Evolutionary conservation across 2,329 filamentous ascomycete genomes (phyloP), one percentile per base, ranked within the genome.

Genomic region (Fusarium scirpi): DNA sequence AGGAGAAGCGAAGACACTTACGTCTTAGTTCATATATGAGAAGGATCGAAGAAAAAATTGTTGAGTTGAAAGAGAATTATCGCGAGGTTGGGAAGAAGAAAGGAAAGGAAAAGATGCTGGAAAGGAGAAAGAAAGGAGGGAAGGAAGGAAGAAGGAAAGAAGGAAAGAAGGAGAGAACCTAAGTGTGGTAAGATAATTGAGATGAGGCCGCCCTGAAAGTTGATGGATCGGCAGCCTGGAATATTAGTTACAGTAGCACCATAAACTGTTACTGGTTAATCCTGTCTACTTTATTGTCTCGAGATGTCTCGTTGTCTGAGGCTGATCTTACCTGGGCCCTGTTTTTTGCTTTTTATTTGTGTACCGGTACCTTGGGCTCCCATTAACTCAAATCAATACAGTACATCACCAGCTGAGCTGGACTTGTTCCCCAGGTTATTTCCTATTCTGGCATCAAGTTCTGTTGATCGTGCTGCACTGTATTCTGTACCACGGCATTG

Each of bases 121-220:
- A 51, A 43, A 41, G 29, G 25, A 47, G 51, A 27, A 43, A 40
- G 52, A 67, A 24, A 52, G 45, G 56, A 41, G 61, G 45, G 46
- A 41, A 30, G 27, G 24, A 45, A 43, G 51, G 20, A 52, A 41
- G 56, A 41, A 52, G 38, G 46, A 41, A 30, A 43, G 51, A 24
- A 52, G 45, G 56, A 41, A 52, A 41, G 46, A 41, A 30, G 29
- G 29, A 30, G 29, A 30, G 29, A 30, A 12, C 12, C 29, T 30
- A 38, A 38, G 34, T 38, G 41, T 49, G 59, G 68, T 64, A 58
- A 69, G 67, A 71, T 70, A 45, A 49, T 38, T 56, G 43, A 53
- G 62, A 58, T 71, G 68, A 70, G 68, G 64, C 55, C 68, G 68
- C 64, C 59, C 67, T 65, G 40, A 30, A 38, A 38, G 34, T 38